Evolutionary conservation across 2,329 filamentous ascomycete species (phyloP), one percentile per base, ranked within the genome.

Genomic region (Talaromyces piceae): DNA sequence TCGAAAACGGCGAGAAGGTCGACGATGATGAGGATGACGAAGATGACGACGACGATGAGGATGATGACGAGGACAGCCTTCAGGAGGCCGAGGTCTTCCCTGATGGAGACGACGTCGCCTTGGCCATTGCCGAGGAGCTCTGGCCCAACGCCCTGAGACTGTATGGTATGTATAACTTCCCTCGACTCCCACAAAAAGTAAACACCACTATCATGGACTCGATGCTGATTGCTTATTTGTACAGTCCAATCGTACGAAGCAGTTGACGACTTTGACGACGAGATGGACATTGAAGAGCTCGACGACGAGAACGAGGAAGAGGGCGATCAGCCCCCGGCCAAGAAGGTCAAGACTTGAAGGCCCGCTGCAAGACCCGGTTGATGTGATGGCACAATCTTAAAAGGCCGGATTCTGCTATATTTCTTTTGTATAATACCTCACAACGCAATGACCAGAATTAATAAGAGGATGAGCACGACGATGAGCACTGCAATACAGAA

Each of bases 401-500:
- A n/a, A 16, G 30, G 26, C 33, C 47, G 23, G 53, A 55, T 55
- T 26, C 27, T 26, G 23, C 47, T 22, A 27, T 49, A 33, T 41
- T 45, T 57, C 46, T 18, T 31, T 43, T 50, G 16, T 46, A 47
- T 47, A 33, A 28, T 62, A 59, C 58, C 61, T 82, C 73, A 83
- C 57, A 84, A 69, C n/a, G 79, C 71, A 57, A 84, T 73, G 23
- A 97, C 74, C 59, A 98, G 73, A 56, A 97, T 80, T 62, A 98
- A 76, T 61, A 98, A 72, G 25, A 98, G 72, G 53, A 97, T 88
- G 58, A 97, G 76, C 31, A 95, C 87, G 56, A 93, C 82, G 54
- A 97, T 95, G 60, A 97, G 77, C 18, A 94, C 74, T 4, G 77
- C 88, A 60, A 98, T 95, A 69, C 91, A 97, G 73, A 89, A 96